Base-by-base conservation (phyloP, 345 rosid genomes). In the Hypericum perforatum region DNA sequence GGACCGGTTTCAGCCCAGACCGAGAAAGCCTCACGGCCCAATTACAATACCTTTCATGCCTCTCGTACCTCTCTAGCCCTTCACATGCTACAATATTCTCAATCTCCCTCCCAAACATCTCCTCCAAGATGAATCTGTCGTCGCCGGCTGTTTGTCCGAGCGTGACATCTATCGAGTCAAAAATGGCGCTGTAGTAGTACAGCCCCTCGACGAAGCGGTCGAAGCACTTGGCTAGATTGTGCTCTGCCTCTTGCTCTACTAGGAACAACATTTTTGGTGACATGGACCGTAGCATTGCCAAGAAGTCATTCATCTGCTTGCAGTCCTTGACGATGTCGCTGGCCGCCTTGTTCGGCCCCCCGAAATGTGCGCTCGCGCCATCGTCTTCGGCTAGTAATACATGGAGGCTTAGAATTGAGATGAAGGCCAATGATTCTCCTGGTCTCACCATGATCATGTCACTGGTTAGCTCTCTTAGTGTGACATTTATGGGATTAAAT, bases 41-140 rank as follows among this genome's bases (percentile, higher is more conserved):
- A 42, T 55, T 66, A 0, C 4, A 52, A 0, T 48, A 60, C 52
- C 72, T 74, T 71, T 82, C 84, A 16, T 82, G 82, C 50, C 84
- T 74, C 68, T 72, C 74, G 44, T 52, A 54, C 52, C 84, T 66
- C 52, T 78, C 84, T 13, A 68, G 38, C 16, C 84, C 89, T 45
- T 82, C 81, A 22, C 72, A 64, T 0, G 80, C 77, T 40, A 82
- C 69, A 5, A 78, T 74, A 29, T 78, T 65, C 63, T 74, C 80
- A 0, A 78, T 74, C 45, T 82, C 80, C 53, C 68, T 68, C 41
- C 82, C 85, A 7, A 74, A 64, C 75, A 71, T 76, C 53, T 78
- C 80, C 64, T 78, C 88, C 37, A 76, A 42, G 12, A 59, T 41
- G 7, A 57, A 36, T 7, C 77, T 71, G 32, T 74, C 82, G 57